These are phyloP conservation scores for Chalaropsis ovoidea DNA, from an alignment of 2,329 filamentous ascomycete genomes.

Conservation along the genomic window DNA sequence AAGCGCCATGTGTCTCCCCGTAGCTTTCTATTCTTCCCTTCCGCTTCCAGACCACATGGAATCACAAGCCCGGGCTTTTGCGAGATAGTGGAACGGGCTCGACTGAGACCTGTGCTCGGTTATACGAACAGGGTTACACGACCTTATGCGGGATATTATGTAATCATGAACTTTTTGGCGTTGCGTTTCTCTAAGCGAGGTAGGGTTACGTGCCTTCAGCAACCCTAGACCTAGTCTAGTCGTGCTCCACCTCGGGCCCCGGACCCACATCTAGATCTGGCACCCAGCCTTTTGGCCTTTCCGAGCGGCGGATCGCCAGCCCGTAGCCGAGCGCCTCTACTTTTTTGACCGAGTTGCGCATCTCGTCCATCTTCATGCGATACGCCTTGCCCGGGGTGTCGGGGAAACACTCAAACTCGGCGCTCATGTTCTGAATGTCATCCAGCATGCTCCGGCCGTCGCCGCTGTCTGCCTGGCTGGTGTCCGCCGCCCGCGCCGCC, in stretches of 20 bases:
- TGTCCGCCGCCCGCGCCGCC: constrained; percentile 25
- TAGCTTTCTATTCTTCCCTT: neutral
- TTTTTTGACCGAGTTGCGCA: constrained; percentile 83
- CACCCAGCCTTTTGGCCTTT: constrained; percentile 84
- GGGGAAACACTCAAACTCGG: constrained; percentile 63
- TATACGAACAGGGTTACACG: neutral
- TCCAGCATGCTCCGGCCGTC: constrained; percentile 53
- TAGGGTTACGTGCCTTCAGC: neutral
- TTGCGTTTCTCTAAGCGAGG: neutral
- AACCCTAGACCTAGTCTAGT: neutral
- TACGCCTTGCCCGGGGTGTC: constrained; percentile 49
- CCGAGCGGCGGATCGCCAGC: constrained; percentile 73
- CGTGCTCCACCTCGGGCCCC: neutral
- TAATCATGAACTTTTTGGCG: neutral
- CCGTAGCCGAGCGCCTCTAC: constrained; percentile 87
- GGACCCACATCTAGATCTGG: constrained; percentile 51
- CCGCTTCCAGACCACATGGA: neutral
- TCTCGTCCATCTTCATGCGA: constrained; percentile 71
- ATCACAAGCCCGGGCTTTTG: neutral
- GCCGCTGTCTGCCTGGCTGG: neutral
- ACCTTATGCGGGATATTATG: neutral
- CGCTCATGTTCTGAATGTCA: constrained; percentile 70
- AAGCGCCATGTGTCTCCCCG: neutral
- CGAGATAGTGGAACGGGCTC: neutral
- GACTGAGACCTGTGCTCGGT: neutral